phyloP scores from a whole-genome alignment of 768 basidiomycete genomes.

The Leccinum longicurvipes region DNA sequence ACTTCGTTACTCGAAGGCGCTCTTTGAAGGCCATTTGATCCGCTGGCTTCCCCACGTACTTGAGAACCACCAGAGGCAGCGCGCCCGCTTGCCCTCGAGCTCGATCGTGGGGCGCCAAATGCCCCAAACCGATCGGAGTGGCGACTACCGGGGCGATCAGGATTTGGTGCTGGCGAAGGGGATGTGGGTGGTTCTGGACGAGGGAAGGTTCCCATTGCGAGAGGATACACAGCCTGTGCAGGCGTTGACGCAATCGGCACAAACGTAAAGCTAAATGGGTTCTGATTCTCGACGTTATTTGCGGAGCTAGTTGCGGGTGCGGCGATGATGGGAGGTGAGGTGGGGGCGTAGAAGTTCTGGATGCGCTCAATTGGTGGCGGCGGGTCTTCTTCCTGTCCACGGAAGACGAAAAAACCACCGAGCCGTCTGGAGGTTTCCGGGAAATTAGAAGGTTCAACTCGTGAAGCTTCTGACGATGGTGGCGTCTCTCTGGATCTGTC shows the following conservation, averaged over 20 bases:
- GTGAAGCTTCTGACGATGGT: constrained; percentile 8
- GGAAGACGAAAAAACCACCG: constrained; percentile 47
- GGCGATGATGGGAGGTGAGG: constrained; percentile 38
- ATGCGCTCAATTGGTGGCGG: constrained; percentile 52
- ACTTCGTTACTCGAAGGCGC: constrained; percentile 44
- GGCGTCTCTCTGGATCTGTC: constrained; percentile 15
- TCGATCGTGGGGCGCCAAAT: constrained; percentile 36
- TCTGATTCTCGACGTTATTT: constrained; percentile 50
- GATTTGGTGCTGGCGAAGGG: constrained; percentile 31
- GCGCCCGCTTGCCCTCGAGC: constrained; percentile 33
- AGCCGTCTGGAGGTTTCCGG: constrained; percentile 19
- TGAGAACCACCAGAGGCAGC: constrained; percentile 27
- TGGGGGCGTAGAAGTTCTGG: constrained; percentile 47
- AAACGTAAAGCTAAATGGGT: constrained; percentile 52
- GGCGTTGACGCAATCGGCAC: constrained; percentile 52
- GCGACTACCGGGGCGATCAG: constrained; percentile 32
- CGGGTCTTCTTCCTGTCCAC: constrained; percentile 40
- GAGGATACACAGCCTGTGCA: constrained; percentile 38
- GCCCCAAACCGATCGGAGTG: constrained; percentile 31
- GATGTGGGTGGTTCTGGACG: constrained; percentile 35
- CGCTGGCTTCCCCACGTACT: constrained; percentile 26
- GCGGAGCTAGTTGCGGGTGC: constrained; percentile 44
- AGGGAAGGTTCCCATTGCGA: constrained; percentile 36
- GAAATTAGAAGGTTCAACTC: constrained; percentile 17
- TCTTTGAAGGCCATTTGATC: constrained; percentile 27